phyloP scores from a whole-genome alignment of 768 basidiomycete genomes.

The Agaricus blazei region DNA sequence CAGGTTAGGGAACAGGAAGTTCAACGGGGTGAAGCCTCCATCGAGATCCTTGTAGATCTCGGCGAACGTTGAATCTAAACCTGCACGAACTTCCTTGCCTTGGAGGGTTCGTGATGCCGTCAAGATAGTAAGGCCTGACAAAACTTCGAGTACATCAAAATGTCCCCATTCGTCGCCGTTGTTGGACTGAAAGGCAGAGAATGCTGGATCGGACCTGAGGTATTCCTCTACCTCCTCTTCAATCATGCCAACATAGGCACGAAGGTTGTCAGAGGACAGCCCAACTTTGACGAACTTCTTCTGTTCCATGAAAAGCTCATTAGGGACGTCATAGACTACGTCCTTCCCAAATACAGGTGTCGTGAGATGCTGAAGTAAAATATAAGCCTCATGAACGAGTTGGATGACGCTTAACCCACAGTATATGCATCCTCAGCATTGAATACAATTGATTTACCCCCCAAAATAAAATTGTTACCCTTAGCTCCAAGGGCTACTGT shows the following conservation, averaged over 20 bases:
- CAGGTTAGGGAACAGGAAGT: conserved; percentile 92
- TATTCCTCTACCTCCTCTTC: conserved; percentile 72
- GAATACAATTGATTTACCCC: conserved; percentile 87
- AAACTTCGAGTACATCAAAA: conserved; percentile 67
- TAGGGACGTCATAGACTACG: conserved; percentile 96
- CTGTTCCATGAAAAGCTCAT: conserved; percentile 97
- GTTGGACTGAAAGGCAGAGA: conserved; percentile 56
- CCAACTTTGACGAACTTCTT: conserved; percentile 98
- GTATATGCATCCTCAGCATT: conserved; percentile 97
- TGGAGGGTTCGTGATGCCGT: conserved; percentile 93
- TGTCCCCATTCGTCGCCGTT: conserved; percentile 73
- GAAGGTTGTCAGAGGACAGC: conserved; percentile 87
- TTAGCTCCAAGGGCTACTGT: conserved; percentile 89
- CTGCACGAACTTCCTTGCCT: conserved; percentile 80
- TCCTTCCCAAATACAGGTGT: conserved; percentile 96
- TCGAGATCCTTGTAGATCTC: conserved; percentile 85
- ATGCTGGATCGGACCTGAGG: conserved; percentile 58
- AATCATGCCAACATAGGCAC: conserved; percentile 77
- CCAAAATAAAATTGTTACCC: conserved; percentile 92
- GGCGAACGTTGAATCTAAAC: conserved; percentile 81
- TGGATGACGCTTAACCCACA: conserved; percentile 31
- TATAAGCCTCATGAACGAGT: not conserved
- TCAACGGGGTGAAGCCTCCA: conserved; percentile 92
- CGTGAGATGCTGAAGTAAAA: conserved; percentile 64
- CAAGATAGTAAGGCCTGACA: conserved; percentile 89